Evolutionary conservation across 2,329 filamentous ascomycete species (phyloP), one percentile per base, ranked within the genome.

Genomic region (Cordyceps militaris): DNA sequence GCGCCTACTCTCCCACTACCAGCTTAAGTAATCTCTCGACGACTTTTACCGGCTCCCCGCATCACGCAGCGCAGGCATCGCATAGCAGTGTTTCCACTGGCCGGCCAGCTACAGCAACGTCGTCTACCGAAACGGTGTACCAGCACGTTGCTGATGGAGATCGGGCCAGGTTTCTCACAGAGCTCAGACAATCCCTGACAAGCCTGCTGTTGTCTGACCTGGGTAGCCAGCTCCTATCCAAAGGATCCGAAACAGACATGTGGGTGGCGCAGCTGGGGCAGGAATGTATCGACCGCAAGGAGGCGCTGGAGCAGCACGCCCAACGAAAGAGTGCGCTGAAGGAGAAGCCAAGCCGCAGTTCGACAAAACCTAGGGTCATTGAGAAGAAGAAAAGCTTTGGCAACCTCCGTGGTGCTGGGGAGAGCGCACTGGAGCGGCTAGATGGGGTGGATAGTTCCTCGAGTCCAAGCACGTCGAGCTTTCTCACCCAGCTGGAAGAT

Each of bases 151-250:
- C 82, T 67, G 72, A 84, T 0, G 77, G 89, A 59, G 87, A 90
- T 46, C 95, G 94, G 73, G 77, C 82, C 3, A 80, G 79, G n/a
- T 96, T 97, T 70, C 75, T 96, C 56, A 78, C 83, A 8, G 87
- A 91, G 30, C 76, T 96, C 30, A 86, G 86, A 64, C 88, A 92
- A 67, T 88, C 86, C 0, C 74, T 97, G 40, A 93, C 87, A 1
- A 92, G 91, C 62, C 77, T 99, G 19, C 74, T 97, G 2, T 75
- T 97, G 26, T 97, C 93, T 51, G 94, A 99, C 69, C 78, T 97
- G 4, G 91, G 92, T 6, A 91, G 87, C 42, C 82, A 90, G 30
- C 87, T 97, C 1, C 94, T 95, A 70, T 84, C 86, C n/a, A 83
- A 83, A 52, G 94, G 94, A 3, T 96, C 91, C 43, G 94, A 99